Conservation (phyloP, 345 rosid species). For the Arabidopsis arenosa region DNA sequence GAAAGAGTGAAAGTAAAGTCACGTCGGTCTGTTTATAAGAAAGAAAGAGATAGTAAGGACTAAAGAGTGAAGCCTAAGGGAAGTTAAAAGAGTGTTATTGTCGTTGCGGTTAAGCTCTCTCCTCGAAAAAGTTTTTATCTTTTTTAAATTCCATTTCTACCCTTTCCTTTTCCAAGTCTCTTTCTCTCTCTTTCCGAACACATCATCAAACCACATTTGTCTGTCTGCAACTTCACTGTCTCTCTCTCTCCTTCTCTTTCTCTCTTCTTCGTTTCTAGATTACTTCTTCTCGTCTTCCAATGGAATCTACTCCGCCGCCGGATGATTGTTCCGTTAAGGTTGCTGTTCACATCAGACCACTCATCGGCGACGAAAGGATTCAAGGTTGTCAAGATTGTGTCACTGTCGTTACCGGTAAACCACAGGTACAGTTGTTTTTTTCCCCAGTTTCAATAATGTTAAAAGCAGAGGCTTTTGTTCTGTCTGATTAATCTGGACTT, state of each 20-base stretch:
- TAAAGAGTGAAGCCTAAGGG: slow-evolving; percentile 65
- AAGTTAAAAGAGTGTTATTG: slow-evolving; percentile 71
- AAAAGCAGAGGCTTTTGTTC: neutral
- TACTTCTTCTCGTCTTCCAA: slow-evolving; percentile 29
- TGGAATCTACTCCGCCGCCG: slow-evolving; percentile 57
- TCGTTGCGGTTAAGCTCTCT: slow-evolving; percentile 53
- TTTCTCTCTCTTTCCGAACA: slow-evolving; percentile 38
- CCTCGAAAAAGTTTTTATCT: neutral
- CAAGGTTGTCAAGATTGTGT: slow-evolving; percentile 98
- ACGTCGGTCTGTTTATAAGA: slow-evolving; percentile 35
- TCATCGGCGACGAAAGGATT: slow-evolving; percentile 85
- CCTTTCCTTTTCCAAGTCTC: slow-evolving; percentile 41
- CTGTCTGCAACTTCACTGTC: slow-evolving; percentile 54
- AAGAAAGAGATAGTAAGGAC: slow-evolving; percentile 24
- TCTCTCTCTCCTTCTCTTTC: slow-evolving; percentile 13
- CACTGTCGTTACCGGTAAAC: slow-evolving; percentile 83
- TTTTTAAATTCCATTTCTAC: slow-evolving; percentile 52
- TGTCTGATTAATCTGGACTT: slow-evolving; percentile 10
- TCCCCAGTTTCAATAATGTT: slow-evolving; percentile 34
- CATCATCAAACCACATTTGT: slow-evolving; percentile 43
- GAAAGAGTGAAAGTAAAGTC: slow-evolving; percentile 59
- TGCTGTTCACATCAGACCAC: slow-evolving; percentile 96
- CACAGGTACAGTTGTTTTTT: slow-evolving; percentile 66
- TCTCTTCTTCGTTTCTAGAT: slow-evolving; percentile 2
- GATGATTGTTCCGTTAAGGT: slow-evolving; percentile 98